Evolutionary conservation across 495 filamentous ascomycete species (phyloP).

Genomic region (Sabuloglossum arenarium): DNA sequence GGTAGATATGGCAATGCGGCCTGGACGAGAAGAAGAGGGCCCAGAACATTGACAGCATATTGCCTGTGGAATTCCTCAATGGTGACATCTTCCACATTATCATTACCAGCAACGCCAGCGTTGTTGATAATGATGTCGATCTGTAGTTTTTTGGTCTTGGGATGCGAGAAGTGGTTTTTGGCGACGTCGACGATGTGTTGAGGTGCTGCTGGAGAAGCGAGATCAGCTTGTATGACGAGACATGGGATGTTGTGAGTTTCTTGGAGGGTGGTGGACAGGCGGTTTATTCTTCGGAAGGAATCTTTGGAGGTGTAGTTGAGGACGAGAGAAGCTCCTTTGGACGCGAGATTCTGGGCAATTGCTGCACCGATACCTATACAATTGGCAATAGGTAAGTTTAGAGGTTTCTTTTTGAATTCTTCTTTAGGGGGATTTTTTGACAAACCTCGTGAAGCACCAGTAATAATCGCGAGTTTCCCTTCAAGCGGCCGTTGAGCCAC

Average conservation of each 20-base stretch:
- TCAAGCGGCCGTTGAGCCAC: conserved; percentile 20
- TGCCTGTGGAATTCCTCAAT: conserved; percentile 42
- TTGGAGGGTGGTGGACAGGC: conserved; percentile 5
- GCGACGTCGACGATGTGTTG: conserved; percentile 22
- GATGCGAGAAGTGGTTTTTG: conserved; percentile 28
- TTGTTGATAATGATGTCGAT: conserved; percentile 87
- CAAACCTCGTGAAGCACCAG: conserved; percentile 54
- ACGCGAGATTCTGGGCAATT: conserved; percentile 26
- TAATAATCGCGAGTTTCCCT: conserved; percentile 56
- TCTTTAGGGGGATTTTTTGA: conserved; percentile 2
- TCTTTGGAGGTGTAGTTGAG: conserved; percentile 51
- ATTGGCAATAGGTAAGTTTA: neutral
- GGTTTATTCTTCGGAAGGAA: conserved; percentile 21
- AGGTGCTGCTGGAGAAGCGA: conserved; percentile 25
- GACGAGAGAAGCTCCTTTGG: conserved; percentile 47
- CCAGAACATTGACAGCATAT: conserved; percentile 71
- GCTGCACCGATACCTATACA: conserved; percentile 7
- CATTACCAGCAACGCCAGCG: conserved; percentile 47
- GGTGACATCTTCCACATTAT: conserved; percentile 32
- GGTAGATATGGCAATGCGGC: conserved; percentile 51
- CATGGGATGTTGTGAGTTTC: conserved; percentile 9
- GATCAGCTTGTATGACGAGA: conserved; percentile 34
- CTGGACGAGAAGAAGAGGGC: conserved; percentile 61
- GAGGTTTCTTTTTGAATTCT: neutral
- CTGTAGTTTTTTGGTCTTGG: conserved; percentile 31